Evolutionary conservation across 257 asterid genomes (phyloP).

Genomic region (Sherardia arvensis): DNA sequence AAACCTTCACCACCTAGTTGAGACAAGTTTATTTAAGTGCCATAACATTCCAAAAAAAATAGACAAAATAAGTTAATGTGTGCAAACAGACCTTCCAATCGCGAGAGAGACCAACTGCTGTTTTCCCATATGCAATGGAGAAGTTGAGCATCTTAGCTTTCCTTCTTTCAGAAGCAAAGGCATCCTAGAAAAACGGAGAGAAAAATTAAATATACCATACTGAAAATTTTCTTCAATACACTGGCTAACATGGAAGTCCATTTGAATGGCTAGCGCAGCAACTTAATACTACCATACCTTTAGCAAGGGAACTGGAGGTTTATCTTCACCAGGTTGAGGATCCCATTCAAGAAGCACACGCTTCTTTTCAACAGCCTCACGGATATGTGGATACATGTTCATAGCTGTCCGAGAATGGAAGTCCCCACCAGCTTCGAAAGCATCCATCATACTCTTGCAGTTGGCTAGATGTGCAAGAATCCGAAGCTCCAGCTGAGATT

Average conservation of each 20-base stretch:
- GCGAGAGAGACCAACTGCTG: constrained; percentile 77
- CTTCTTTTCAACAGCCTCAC: constrained; percentile 57
- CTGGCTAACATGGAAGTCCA: not conserved
- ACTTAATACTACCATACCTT: constrained; percentile 38
- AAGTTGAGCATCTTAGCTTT: constrained; percentile 99
- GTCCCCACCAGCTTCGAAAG: constrained; percentile 97
- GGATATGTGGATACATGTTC: constrained; percentile 96
- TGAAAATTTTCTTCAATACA: not conserved
- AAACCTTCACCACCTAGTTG: no score
- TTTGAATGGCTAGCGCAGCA: constrained; percentile 5
- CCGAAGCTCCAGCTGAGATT: constrained; percentile 86
- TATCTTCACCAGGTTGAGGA: constrained; percentile 77
- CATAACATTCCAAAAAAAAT: no score
- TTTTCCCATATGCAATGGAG: constrained; percentile 96
- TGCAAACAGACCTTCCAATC: constrained; percentile 76
- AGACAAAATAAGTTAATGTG: not conserved
- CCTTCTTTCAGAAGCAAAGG: constrained; percentile 94
- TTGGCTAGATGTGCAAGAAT: constrained; percentile 95
- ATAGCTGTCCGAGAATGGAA: constrained; percentile 98
- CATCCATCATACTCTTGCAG: constrained; percentile 90
- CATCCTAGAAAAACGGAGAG: constrained; percentile 47
- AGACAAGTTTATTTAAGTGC: no score
- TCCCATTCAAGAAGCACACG: constrained; percentile 95
- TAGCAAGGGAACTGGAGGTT: constrained; percentile 88
- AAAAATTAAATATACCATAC: not conserved